Percentiles rank a stretch among this genome's conserved stretches.
Conservation (phyloP, 1,284 basidiomycete genomes). For the Stygiomarasmius scandens region DNA sequence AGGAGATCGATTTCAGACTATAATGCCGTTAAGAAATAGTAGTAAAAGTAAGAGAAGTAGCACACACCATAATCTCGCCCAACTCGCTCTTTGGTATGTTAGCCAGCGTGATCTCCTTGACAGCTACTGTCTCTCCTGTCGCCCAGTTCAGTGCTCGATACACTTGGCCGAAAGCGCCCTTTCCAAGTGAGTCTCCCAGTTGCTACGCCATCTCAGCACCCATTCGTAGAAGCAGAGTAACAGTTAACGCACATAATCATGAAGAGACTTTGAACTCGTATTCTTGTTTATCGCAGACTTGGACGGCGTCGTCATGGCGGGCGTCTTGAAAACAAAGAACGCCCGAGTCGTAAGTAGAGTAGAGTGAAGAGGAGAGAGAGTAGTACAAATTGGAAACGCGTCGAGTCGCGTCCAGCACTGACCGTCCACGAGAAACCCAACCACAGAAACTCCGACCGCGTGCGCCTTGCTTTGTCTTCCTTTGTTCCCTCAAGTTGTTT, state of each 20-base stretch:
- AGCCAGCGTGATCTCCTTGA: constrained; percentile 92
- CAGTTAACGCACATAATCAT: constrained; percentile 66
- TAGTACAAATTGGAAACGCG: too few relatives aligned
- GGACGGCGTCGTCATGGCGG: constrained; percentile 48
- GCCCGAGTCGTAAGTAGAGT: too few relatives aligned
- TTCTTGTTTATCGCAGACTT: constrained; percentile 35
- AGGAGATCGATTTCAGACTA: constrained; percentile 96
- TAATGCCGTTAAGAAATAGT: constrained; percentile 11
- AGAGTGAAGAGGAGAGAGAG: constrained; percentile 18
- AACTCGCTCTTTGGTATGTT: constrained; percentile 93
- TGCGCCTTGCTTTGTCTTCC: too few relatives aligned
- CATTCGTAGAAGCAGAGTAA: background rate
- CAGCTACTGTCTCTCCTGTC: constrained; percentile 94
- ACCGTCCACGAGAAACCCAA: constrained; percentile 20
- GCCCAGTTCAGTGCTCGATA: constrained; percentile 96
- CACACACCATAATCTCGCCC: constrained; percentile 92
- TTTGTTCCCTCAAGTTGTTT: too few relatives aligned
- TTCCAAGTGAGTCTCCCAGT: constrained; percentile 92
- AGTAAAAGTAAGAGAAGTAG: constrained; percentile 15
- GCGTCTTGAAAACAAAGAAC: too few relatives aligned
- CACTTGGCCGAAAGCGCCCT: constrained; percentile 94
- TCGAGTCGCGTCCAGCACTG: constrained; percentile 43
- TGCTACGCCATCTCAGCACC: constrained; percentile 51
- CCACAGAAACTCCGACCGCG: too few relatives aligned
- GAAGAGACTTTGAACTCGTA: constrained; percentile 52